Percentiles rank a stretch among this genome's conserved stretches.
These are phyloP conservation scores for Groenewaldozyma auringiensis DNA, from an alignment of 1,139 yeast species.

Conservation along the genomic window DNA sequence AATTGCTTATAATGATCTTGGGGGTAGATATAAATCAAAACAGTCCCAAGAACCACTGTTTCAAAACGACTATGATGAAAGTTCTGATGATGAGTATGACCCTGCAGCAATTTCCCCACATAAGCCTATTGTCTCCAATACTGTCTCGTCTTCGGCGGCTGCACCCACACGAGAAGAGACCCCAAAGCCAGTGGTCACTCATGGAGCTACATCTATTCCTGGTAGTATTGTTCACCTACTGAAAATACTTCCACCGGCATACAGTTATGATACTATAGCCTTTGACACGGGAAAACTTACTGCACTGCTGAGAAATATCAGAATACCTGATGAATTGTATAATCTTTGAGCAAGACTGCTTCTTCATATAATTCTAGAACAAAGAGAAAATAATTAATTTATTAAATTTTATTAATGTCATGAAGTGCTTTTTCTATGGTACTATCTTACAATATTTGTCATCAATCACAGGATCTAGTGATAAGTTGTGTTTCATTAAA, in stretches of 20 bases:
- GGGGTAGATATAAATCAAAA: constrained; percentile 9
- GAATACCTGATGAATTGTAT: constrained; percentile 14
- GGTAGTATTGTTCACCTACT: constrained; percentile 22
- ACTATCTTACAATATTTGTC: constrained; percentile 4
- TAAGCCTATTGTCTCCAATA: too few species aligned
- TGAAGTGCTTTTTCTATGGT: constrained; percentile 3
- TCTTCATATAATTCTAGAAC: background rate
- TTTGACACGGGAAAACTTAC: constrained; percentile 23
- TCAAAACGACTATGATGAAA: background rate
- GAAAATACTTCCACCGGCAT: constrained; percentile 27
- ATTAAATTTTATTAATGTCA: background rate
- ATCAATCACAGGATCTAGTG: constrained; percentile 15
- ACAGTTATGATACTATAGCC: constrained; percentile 22
- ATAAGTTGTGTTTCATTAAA: constrained; percentile 9
- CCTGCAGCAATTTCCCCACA: background rate
- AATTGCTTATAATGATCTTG: constrained; percentile 39
- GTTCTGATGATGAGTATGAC: constrained; percentile 6
- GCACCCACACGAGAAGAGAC: constrained; percentile 6
- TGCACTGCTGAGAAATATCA: constrained; percentile 17
- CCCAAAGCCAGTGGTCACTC: constrained; percentile 5
- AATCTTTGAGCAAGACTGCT: background rate
- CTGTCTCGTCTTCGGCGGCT: background rate
- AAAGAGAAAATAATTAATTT: background rate
- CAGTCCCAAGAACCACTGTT: background rate
- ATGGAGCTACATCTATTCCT: constrained; percentile 17